These are phyloP conservation scores for Chytridium lagenaria DNA, from an alignment of 371 early-diverging fungal genomes.

Conservation along the genomic window DNA sequence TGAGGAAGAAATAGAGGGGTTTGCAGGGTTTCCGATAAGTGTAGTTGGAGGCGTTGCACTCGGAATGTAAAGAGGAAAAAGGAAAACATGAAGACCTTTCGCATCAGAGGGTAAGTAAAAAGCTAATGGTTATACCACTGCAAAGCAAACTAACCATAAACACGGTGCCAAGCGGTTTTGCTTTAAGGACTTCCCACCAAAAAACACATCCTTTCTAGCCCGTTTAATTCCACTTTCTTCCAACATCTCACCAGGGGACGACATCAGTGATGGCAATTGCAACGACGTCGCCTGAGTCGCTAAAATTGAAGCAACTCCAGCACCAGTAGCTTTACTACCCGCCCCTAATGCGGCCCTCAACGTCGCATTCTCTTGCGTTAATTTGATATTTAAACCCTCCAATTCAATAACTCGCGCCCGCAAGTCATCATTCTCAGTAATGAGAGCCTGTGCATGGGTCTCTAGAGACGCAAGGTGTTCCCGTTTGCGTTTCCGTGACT, in stretches of 20 bases:
- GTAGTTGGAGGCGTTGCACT: constrained; percentile 17
- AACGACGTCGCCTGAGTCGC: not conserved
- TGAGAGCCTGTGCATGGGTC: constrained; percentile 65
- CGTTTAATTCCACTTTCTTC: constrained; percentile 8
- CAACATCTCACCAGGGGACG: not conserved
- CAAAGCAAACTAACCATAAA: constrained; percentile 65
- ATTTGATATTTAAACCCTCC: constrained; percentile 59
- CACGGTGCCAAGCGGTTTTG: constrained; percentile 64
- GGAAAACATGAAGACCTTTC: constrained; percentile 57
- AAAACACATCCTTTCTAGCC: constrained; percentile 26
- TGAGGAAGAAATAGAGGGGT: not conserved
- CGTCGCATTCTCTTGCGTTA: constrained; percentile 45
- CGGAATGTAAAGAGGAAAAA: constrained; percentile 67
- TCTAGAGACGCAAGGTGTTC: constrained; percentile 83
- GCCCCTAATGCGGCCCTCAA: constrained; percentile 17
- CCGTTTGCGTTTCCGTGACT: constrained; percentile 86
- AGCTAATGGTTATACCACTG: constrained; percentile 2
- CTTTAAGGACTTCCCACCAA: constrained; percentile 17
- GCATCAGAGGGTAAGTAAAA: constrained; percentile 3
- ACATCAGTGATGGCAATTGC: not conserved
- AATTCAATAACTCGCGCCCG: constrained; percentile 63
- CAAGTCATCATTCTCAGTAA: constrained; percentile 67
- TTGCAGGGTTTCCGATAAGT: not conserved
- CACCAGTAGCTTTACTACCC: not conserved
- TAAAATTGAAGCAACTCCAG: not conserved